Base-by-base conservation (phyloP, 768 basidiomycete species). In the Lentinula lateritia region DNA sequence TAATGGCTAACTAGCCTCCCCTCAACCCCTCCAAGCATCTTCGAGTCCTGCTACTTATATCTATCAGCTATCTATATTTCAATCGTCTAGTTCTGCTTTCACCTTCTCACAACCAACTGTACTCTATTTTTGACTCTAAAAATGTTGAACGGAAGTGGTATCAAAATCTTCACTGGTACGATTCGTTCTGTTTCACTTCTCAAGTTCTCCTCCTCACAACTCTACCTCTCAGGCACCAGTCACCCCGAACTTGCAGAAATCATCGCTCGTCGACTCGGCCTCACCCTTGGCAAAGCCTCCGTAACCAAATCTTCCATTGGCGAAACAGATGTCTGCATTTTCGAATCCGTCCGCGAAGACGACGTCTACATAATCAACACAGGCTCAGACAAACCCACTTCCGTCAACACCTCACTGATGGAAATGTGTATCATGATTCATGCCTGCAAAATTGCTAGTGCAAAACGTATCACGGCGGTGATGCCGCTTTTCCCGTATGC, bases 351-450 rank as follows among this genome's bases (percentile, higher is more conserved):
- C 39, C 92, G 97, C 63, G 95, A 98, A 76, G 92, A 94, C 73
- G 97, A 98, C 73, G 96, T 98, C 54, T 99, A 98, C 77, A 98
- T 99, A 74, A 89, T 99, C 79, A 97, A 95, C 76, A 93, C 93
- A 42, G 90, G 93, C 41, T 56, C 55, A 28, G 55, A 42, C 55
- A 28, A 41, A 5, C 55, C 55, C 16, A 56, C 55, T 23, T 79
- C 87, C 60, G 85, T 98, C 67, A 98, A 98, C 71, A 95, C 93
- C 32, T 83, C 95, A 43, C 85, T 99, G 65, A 98, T 99, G 94
- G 97, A 98, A 74, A 84, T 95, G 50, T 93, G 95, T 72, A 98
- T 98, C 70, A 96, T 99, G 93, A 94, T 98, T 69, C 95, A 98
- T 72, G 95, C 97, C 9, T 97, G 96, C 86, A 96, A 95, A 78